Percentiles rank a stretch among this genome's conserved stretches.
Evolutionary conservation across 805 yeast genomes (phyloP).

Genomic region (Candida insectorum): DNA sequence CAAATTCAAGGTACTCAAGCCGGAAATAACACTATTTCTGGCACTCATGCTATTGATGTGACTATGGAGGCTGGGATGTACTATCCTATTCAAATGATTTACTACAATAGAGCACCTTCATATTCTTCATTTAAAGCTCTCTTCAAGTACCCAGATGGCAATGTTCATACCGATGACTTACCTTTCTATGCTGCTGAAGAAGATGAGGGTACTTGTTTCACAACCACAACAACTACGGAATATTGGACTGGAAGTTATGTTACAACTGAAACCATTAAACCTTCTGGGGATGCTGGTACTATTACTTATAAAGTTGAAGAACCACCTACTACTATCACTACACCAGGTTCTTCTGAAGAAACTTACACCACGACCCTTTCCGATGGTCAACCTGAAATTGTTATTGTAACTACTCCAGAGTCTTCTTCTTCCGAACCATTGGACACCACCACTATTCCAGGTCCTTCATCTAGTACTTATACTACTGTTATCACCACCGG

Average conservation of each 20-base stretch:
- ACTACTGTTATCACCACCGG: too few species aligned
- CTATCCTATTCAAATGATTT: constrained; percentile 1
- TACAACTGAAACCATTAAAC: constrained; percentile 3
- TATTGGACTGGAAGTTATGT: constrained; percentile 6
- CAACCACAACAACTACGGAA: constrained; percentile 26
- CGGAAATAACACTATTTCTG: background rate
- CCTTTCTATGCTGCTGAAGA: background rate
- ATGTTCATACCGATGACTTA: background rate
- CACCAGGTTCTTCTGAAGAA: constrained; percentile 8
- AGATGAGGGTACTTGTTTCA: constrained; percentile 17
- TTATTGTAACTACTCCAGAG: constrained; percentile 6
- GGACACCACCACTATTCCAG: too few species aligned
- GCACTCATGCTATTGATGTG: background rate
- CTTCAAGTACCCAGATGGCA: constrained; percentile 1
- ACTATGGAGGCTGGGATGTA: constrained; percentile 1
- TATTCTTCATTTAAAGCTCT: background rate
- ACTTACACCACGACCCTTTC: constrained; percentile 4
- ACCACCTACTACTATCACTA: constrained; percentile 1
- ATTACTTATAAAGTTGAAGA: constrained; percentile 7
- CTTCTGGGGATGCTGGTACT: constrained; percentile 7
- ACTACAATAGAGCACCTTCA: background rate
- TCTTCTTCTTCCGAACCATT: too few species aligned
- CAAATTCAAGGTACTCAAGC: background rate
- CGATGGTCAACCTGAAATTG: constrained; percentile 7
- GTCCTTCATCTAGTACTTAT: too few species aligned